These are phyloP conservation scores for Phaeosphaeria sp. DNA, from an alignment of 2,329 filamentous ascomycete genomes.

Conservation along the genomic window DNA sequence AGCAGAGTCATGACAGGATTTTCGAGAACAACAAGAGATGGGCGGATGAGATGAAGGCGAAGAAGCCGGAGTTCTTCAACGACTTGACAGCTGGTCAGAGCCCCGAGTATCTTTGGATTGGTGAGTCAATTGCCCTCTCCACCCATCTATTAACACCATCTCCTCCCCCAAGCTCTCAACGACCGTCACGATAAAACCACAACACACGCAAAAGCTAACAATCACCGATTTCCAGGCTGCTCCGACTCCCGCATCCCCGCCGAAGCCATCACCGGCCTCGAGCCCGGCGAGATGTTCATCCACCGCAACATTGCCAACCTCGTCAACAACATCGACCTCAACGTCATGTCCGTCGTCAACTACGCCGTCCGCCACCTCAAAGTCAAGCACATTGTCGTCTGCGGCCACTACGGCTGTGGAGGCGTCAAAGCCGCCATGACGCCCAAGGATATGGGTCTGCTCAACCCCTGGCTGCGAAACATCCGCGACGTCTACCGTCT, in stretches of 20 bases:
- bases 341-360: constrained; percentile 51
- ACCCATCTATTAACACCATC: background rate
- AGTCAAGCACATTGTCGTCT: constrained; percentile 74
- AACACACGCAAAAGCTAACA: background rate
- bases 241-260: constrained; percentile 50
- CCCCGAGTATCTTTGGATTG: constrained; percentile 69
- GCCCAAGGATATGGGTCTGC: constrained; percentile 71
- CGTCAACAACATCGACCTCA: constrained; percentile 50
- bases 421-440: constrained; percentile 70
- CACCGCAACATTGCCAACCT: constrained; percentile 48
- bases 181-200: background rate
- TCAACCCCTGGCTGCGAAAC: constrained; percentile 78
- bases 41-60: constrained; percentile 65
- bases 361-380: constrained; percentile 51
- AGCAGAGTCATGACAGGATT: constrained; percentile 70
- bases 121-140: constrained; percentile 24
- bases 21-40: constrained; percentile 74
- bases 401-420: constrained; percentile 72
- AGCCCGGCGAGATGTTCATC: constrained; percentile 44
- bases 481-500: constrained; percentile 77
- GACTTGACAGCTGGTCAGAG: constrained; percentile 70
- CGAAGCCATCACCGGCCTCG: constrained; percentile 50
- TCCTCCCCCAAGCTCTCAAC: background rate
- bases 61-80: constrained; percentile 70
- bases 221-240: constrained; percentile 36